These are phyloP conservation scores for Fusarium albosuccineum DNA, from an alignment of 2,329 filamentous ascomycete species.

Conservation along the genomic window DNA sequence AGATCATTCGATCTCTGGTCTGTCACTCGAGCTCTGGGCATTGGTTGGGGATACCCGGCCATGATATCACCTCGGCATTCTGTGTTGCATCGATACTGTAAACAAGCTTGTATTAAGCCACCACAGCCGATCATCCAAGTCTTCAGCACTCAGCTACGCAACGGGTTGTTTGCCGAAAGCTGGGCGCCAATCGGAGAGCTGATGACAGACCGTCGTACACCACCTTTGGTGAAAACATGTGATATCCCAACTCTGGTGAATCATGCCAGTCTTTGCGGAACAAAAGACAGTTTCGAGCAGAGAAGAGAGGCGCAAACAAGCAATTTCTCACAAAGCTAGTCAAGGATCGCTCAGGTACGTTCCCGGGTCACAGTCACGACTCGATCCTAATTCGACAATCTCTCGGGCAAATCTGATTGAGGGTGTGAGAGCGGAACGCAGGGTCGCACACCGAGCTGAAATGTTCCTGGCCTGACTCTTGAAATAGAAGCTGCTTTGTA, in stretches of 20 bases:
- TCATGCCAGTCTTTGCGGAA: no score
- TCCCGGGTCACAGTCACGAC: background rate
- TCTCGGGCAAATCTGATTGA: conserved; percentile 2
- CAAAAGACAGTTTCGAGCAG: no score
- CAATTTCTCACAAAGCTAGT: background rate
- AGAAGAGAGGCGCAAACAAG: background rate
- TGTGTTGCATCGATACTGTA: background rate
- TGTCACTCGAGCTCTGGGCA: background rate
- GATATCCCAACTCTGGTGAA: background rate
- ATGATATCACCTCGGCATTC: conserved; percentile 14
- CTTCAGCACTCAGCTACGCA: no score
- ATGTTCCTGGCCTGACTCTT: background rate
- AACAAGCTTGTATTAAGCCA: conserved; percentile 1
- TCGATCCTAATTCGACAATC: conserved; percentile 5
- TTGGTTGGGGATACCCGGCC: background rate
- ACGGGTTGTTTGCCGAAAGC: no score
- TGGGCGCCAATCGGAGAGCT: background rate
- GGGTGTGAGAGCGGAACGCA: conserved; percentile 6
- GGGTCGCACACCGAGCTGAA: background rate
- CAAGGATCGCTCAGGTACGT: conserved; percentile 1
- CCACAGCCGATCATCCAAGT: background rate
- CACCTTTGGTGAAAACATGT: background rate
- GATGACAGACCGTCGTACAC: background rate
- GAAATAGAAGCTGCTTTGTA: background rate
- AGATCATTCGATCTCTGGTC: background rate